Evolutionary conservation across 2,329 filamentous ascomycete species (phyloP), one percentile per base, ranked within the genome.

Genomic region (Tolypocladium amazonense): DNA sequence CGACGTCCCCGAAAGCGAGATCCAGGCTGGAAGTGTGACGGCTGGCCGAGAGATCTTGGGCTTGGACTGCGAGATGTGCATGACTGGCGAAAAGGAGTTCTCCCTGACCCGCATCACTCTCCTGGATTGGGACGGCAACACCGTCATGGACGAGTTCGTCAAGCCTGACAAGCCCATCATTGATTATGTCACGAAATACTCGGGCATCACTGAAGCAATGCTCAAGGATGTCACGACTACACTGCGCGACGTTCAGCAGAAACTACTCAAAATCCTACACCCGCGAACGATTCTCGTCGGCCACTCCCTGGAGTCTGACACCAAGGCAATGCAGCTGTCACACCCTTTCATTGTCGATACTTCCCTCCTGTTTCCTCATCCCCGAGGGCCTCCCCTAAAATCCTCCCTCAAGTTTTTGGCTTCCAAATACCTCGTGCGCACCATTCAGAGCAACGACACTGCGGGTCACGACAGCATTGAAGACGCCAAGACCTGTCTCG

Each of bases 31-130:
- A 59, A 93, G 91, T 72, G 77, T 96, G 60, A 95, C 91, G 0
- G 90, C 85, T 37, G 94, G 92, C 41, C 85, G 91, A 63, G 82
- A 88, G 43, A 77, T 97, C 14, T 77, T 95, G 56, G 88, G 91
- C 1, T 79, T 99, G 59, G 94, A 99, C 71, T 99, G 94, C 74
- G 94, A 99, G 74, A 99, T 99, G 94, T 96, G 92, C 71, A 87
- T 91, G 75, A 95, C 92, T 2, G 89, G 87, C 61, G 85, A 88
- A 62, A 86, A 86, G 56, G 84, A 90, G 64, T 90, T 88, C 63
- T 90, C 92, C 41, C 84, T 99, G 52, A 95, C 94, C 1, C 86
- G 94, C 60, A 88, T 97, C 70, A 97, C 92, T 70, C 73, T 97
- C 45, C 78, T 99, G 9, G 79, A 86, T 62, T 99, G 94, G 93